Conservation (phyloP, 345 rosid genomes). For the Microthlaspi erraticum region DNA sequence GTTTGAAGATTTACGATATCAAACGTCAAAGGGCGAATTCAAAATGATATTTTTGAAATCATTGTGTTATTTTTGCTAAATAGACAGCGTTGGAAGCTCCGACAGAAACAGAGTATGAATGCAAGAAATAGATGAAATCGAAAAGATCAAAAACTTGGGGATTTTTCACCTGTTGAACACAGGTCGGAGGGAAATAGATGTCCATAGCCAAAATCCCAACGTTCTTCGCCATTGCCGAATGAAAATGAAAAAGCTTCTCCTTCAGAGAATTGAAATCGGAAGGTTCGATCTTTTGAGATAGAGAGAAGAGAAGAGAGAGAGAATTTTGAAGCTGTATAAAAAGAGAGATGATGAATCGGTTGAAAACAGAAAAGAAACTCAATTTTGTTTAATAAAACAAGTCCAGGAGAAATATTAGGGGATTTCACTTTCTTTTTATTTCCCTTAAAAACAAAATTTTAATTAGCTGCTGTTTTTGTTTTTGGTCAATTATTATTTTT, state of each 20-base stretch:
- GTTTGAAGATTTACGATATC: conserved; percentile 30
- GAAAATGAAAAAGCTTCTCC: conserved; percentile 19
- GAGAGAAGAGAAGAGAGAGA: conserved; percentile 31
- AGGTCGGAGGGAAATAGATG: conserved; percentile 97
- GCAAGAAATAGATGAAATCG: neutral
- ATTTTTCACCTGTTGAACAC: conserved; percentile 84
- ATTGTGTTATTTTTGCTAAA: no score
- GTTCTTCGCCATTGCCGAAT: conserved; percentile 77
- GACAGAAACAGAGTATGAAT: conserved; percentile 20
- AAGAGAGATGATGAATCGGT: conserved; percentile 36
- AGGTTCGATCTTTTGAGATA: conserved; percentile 23
- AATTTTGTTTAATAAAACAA: conserved; percentile 35
- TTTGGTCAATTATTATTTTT: conserved; percentile 11
- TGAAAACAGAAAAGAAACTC: conserved; percentile 35
- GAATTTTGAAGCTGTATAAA: conserved; percentile 25
- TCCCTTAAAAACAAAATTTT: neutral
- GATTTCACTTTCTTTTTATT: neutral
- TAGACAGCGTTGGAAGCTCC: neutral
- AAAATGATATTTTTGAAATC: no score
- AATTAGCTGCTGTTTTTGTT: neutral
- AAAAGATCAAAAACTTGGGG: neutral
- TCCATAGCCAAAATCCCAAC: conserved; percentile 97
- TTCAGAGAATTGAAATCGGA: neutral
- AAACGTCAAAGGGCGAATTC: neutral
- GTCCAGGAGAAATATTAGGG: conserved; percentile 23